Evolutionary conservation across 2,329 filamentous ascomycete genomes (phyloP).

Genomic region (Colletotrichum paranaense): DNA sequence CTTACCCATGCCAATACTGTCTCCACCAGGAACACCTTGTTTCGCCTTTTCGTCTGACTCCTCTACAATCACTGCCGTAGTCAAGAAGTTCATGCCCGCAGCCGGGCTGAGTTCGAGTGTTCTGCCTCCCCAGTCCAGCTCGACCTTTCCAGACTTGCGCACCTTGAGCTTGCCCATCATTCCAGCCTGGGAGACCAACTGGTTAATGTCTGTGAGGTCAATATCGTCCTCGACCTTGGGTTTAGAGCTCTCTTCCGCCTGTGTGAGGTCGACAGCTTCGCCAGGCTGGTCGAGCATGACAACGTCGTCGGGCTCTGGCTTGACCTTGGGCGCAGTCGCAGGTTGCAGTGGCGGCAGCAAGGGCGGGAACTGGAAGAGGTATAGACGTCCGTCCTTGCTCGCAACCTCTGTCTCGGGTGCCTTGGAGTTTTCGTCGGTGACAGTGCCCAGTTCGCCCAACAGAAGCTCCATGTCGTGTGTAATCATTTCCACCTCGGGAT

Average conservation of each 20-base stretch:
- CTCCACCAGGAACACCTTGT: conserved; percentile 55
- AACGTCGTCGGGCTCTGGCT: conserved; percentile 54
- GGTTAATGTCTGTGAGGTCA: conserved; percentile 47
- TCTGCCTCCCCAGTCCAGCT: conserved; percentile 72
- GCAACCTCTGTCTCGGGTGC: conserved; percentile 38
- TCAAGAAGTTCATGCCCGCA: conserved; percentile 66
- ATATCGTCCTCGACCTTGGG: conserved; percentile 39
- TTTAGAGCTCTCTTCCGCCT: conserved; percentile 36
- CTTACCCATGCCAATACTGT: conserved; percentile 71
- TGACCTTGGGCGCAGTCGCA: conserved; percentile 47
- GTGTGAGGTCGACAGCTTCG: conserved; percentile 56
- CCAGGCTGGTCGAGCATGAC: conserved; percentile 49
- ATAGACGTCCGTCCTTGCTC: conserved; percentile 62
- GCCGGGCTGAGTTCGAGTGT: conserved; percentile 63
- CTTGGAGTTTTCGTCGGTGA: conserved; percentile 38
- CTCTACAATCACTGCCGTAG: conserved; percentile 69
- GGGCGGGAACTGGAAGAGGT: conserved; percentile 74
- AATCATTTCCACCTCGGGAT: conserved; percentile 52
- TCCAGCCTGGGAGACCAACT: conserved; percentile 62
- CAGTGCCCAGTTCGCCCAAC: conserved; percentile 54
- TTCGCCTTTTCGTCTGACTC: conserved; percentile 64
- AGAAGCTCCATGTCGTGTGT: conserved; percentile 55
- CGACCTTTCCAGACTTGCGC: conserved; percentile 70
- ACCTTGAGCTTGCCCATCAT: conserved; percentile 70
- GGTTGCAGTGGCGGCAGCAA: conserved; percentile 66